Evolutionary conservation across 2,329 filamentous ascomycete species (phyloP).

Genomic region (Neoascochyta sp.): DNA sequence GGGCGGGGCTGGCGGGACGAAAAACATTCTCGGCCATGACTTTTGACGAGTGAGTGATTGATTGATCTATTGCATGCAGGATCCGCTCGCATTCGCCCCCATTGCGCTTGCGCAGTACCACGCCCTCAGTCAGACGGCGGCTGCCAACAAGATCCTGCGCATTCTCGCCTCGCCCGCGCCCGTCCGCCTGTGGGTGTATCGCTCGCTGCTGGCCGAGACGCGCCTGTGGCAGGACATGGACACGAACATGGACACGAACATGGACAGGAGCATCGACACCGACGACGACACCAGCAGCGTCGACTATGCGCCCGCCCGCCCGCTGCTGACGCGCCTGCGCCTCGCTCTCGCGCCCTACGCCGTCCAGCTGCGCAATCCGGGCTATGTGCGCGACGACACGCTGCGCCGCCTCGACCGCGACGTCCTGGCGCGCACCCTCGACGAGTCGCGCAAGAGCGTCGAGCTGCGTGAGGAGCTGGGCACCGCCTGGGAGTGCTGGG

Average conservation of each 20-base stretch:
- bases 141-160: slow-evolving; percentile 21
- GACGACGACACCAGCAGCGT: slow-evolving; percentile 14
- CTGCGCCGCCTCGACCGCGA: slow-evolving; percentile 54
- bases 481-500: slow-evolving; percentile 56
- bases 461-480: slow-evolving; percentile 57
- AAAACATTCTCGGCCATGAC: too few relatives aligned
- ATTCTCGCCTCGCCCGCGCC: slow-evolving; percentile 25
- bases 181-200: slow-evolving; percentile 26
- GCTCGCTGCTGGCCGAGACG: slow-evolving; percentile 19
- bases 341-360: slow-evolving; percentile 48
- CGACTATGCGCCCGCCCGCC: slow-evolving; percentile 12
- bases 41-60: too few relatives aligned
- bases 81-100: slow-evolving; percentile 16
- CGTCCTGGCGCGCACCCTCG: slow-evolving; percentile 58
- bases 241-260: slow-evolving; percentile 3
- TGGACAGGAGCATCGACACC: slow-evolving; percentile 8
- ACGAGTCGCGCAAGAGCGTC: slow-evolving; percentile 55
- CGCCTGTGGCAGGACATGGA: slow-evolving; percentile 21
- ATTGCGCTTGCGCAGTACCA: slow-evolving; percentile 25
- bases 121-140: slow-evolving; percentile 17
- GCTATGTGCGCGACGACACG: slow-evolving; percentile 57
- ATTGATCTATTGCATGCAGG: too few relatives aligned
- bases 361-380: slow-evolving; percentile 58
- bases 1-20: too few relatives aligned
- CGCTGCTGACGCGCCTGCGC: slow-evolving; percentile 45